Evolutionary conservation across 2,329 filamentous ascomycete genomes (phyloP).

Genomic region (Talaromyces atroroseus): DNA sequence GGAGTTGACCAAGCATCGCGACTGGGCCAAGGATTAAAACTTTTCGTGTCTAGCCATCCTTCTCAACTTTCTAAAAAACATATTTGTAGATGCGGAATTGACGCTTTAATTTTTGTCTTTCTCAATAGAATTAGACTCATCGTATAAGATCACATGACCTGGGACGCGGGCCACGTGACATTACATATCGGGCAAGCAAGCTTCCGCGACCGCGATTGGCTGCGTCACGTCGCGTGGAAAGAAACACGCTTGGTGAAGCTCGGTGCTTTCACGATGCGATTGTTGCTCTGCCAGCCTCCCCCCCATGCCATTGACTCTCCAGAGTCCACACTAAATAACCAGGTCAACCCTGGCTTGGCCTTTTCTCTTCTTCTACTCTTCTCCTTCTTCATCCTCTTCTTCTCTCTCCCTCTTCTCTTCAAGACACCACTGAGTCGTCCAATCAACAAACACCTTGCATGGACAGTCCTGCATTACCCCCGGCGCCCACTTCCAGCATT

Average conservation of each 20-base stretch:
- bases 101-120: too few species aligned
- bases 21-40: too few species aligned
- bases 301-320: constrained; percentile 15
- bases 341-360: constrained; percentile 3
- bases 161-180: constrained; percentile 3
- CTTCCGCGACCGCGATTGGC: constrained; percentile 29
- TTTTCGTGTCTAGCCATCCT: too few species aligned
- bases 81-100: not conserved
- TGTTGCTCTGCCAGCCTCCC: constrained; percentile 16
- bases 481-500: constrained; percentile 13
- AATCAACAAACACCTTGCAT: constrained; percentile 11
- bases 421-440: not conserved
- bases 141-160: not conserved
- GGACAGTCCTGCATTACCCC: constrained; percentile 1
- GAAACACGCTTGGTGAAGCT: constrained; percentile 22
- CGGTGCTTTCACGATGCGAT: not conserved
- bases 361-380: not conserved
- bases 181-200: not conserved
- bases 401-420: not conserved
- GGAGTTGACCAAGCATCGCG: too few species aligned
- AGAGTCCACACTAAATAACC: constrained; percentile 13
- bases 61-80: too few species aligned
- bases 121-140: too few species aligned
- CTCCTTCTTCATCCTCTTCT: constrained; percentile 1
- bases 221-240: constrained; percentile 34